phyloP scores from a whole-genome alignment of 371 early-diverging fungal species.

The Paraphysoderma sedebokerense region DNA sequence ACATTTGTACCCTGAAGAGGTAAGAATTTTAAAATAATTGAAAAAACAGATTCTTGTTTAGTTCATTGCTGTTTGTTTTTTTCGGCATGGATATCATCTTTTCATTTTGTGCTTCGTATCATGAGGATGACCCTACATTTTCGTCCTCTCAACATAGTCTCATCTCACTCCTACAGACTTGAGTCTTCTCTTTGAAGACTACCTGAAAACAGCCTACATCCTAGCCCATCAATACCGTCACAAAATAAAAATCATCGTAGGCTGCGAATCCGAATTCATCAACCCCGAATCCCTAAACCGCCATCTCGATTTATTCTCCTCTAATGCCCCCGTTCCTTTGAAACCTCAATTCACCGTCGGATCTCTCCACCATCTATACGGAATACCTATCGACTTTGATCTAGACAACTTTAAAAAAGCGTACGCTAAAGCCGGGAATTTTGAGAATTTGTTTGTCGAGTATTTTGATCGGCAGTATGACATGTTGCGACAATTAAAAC shows the following conservation, averaged over 20 bases:
- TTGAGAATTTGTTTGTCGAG: conserved; percentile 29
- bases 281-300: conserved; percentile 11
- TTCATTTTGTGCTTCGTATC: conserved; percentile 1
- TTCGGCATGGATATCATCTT: background rate
- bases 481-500: conserved; percentile 44
- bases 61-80: background rate
- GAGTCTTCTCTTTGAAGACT: conserved; percentile 29
- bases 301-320: conserved; percentile 4
- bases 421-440: conserved; percentile 12
- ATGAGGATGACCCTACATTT: background rate
- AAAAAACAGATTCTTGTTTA: conserved; percentile 3
- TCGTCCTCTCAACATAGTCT: conserved; percentile 15
- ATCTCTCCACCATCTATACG: conserved; percentile 73
- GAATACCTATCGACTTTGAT: conserved; percentile 71
- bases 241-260: conserved; percentile 55
- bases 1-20: conserved; percentile 74
- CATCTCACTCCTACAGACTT: conserved; percentile 40
- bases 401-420: conserved; percentile 22
- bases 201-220: conserved; percentile 45
- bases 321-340: conserved; percentile 12
- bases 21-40: background rate
- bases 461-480: conserved; percentile 81
- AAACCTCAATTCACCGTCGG: conserved; percentile 70
- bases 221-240: conserved; percentile 25
- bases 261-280: conserved; percentile 81